These are phyloP conservation scores for Aureobasidium sp. DNA, from an alignment of 2,329 filamentous ascomycete genomes.

Conservation along the genomic window DNA sequence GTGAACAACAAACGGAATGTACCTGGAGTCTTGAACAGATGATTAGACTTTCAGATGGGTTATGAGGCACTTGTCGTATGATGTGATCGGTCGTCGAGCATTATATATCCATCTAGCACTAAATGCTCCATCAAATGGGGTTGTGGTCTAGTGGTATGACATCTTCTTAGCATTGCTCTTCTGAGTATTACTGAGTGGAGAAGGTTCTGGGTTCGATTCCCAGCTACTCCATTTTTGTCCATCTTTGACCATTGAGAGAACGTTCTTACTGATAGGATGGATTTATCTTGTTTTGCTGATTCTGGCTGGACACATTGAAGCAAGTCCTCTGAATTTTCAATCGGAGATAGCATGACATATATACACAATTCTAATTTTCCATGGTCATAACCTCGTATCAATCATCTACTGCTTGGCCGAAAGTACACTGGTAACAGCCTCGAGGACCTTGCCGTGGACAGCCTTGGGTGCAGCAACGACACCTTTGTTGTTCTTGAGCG, in stretches of 20 bases:
- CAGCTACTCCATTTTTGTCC: slow-evolving; percentile 11
- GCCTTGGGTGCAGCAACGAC: slow-evolving; percentile 78
- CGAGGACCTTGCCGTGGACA: slow-evolving; percentile 67
- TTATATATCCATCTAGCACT: no score
- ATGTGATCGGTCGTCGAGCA: no score
- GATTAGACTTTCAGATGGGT: no score
- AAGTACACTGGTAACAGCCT: slow-evolving; percentile 75
- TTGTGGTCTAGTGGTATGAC: slow-evolving; percentile 12
- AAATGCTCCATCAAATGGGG: no score
- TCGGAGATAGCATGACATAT: background rate
- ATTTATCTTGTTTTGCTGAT: no score
- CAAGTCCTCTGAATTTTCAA: no score
- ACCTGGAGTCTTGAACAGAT: no score
- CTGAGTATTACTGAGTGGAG: slow-evolving; percentile 1
- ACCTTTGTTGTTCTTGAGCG: slow-evolving; percentile 82
- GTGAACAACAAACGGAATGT: no score
- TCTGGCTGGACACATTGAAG: no score
- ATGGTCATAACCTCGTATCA: background rate
- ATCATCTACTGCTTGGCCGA: slow-evolving; percentile 32
- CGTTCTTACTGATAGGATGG: no score
- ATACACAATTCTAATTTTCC: background rate
- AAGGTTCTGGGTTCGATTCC: slow-evolving; percentile 12
- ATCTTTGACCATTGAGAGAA: no score
- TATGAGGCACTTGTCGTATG: no score
- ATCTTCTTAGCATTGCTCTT: slow-evolving; percentile 8